Base-by-base conservation (phyloP, 192 early-diverging fungal genomes). In the Coemansia erecta region DNA sequence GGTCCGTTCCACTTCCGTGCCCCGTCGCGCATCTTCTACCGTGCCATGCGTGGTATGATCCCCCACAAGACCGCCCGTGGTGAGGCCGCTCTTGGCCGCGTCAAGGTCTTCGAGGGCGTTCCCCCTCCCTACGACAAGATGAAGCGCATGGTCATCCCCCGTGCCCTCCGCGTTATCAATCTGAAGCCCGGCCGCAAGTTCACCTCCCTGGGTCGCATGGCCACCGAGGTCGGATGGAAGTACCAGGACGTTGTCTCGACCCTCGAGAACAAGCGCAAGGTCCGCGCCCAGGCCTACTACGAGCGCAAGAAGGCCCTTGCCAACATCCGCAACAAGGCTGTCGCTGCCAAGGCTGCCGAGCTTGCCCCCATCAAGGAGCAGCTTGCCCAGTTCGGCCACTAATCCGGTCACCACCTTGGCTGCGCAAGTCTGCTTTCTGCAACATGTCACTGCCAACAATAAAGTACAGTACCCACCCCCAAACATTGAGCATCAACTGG, bases 1-100 rank as follows among this genome's bases (percentile, higher is more conserved):
- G 97, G 97, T 82, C 85, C 95, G 44, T 98, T 96, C 94, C 97
- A 98, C 83, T 96, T 96, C 90, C 94, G 94, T 60, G 93, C 94
- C 60, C 97, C 97, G 52, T 95, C 92, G 53, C 88, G 92, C 70
- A 92, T 94, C 86, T 94, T 99, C 83, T 96, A 93, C 87, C 91
- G 94, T 70, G 85, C 89, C 50, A 85, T 99, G 78, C 94, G 97
- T 58, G 97, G 97, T 69, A 99, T 99, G 97, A 77, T 97, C 75
- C 94, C 97, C 59, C 97, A 99, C 92, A 98, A 97, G 90, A 96
- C 95, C 64, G 81, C 94, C 51, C 95, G 97, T 72, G 97, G 97
- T 85, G 90, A 92, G 66, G 92, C 92, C 46, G 95, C 97, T 70
- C 85, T 99, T 58, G 92, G 93, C 69, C 91, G 95, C 81, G 82